Evolutionary conservation across 1,139 yeast species (phyloP), one percentile per base, ranked within the genome.

Genomic region (Hanseniaspora gamundiae): DNA sequence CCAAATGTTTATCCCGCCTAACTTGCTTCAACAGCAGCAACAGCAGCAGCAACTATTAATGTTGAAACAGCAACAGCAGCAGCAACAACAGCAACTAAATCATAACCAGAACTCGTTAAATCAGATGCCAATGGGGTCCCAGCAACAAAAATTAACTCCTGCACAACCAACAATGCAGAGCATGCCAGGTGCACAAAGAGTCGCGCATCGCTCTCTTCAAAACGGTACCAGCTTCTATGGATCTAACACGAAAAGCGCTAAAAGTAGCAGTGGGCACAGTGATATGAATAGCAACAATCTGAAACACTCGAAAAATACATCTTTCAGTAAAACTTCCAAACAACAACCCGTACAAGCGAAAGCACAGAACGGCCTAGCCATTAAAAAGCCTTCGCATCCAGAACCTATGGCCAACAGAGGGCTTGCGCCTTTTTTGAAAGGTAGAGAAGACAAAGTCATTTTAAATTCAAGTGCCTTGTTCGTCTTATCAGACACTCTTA

Each of bases 101-200:
- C 62, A 60, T 45, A 58, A 54, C 35, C 62, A 57, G 44, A 61
- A 55, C 19, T 60, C 57, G 42, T 51, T 49, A 17, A 58, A 53
- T 40, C 56, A 57, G 35, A 53, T 42, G 35, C 62, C 26, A 24
- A 24, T 24, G 26, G 26, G 26, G 9, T 24, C 26, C 9, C 43
- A 42, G 40, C 45, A 43, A 28, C 31, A 28, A n/a, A 28, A n/a
- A 13, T 11, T 28, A n/a, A 28, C 16, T 11, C 31, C 31, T 28
- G n/a, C 31, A 8, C n/a, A 28, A 13, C 31, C 36, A 33, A n/a
- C 22, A 17, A 33, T 33, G 36, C 36, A 33, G n/a, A 17, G n/a
- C n/a, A 33, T 33, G 36, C 36, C 36, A 3, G 36, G 36, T 17
- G 36, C 36, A n/a, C 36, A 33, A 51, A 46, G 55, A 45, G 43